Percentiles rank a stretch among this genome's conserved stretches.
These are phyloP conservation scores for Coniophora puteana DNA, from an alignment of 1,284 basidiomycete genomes.

Conservation along the genomic window DNA sequence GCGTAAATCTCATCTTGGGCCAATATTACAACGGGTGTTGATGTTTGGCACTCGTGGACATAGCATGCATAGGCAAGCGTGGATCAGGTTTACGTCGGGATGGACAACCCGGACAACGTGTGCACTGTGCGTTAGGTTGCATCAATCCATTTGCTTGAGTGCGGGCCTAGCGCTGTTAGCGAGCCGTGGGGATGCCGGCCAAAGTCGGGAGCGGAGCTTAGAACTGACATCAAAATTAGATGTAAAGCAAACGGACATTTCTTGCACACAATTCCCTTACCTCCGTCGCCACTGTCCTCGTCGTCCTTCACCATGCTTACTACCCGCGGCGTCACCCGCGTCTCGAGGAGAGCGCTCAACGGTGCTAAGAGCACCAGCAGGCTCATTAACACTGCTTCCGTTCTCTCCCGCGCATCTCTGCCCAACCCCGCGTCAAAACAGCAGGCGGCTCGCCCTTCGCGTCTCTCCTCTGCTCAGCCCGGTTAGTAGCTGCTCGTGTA, in stretches of 20 bases:
- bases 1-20: too few relatives aligned
- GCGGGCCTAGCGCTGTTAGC: too few relatives aligned
- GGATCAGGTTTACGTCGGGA: too few relatives aligned
- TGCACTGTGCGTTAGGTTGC: too few relatives aligned
- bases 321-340: slow-evolving; percentile 76
- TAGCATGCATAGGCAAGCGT: too few relatives aligned
- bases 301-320: slow-evolving; percentile 71
- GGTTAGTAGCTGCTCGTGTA: slow-evolving; percentile 37
- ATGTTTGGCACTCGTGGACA: too few relatives aligned
- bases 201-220: slow-evolving; percentile 28
- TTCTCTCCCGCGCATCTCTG: slow-evolving; percentile 40
- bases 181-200: too few relatives aligned
- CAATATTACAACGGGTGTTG: too few relatives aligned
- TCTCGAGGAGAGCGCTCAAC: slow-evolving; percentile 77
- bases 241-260: slow-evolving; percentile 26
- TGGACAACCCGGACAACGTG: neutral
- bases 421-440: slow-evolving; percentile 36
- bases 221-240: slow-evolving; percentile 21
- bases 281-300: slow-evolving; percentile 22
- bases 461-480: slow-evolving; percentile 27
- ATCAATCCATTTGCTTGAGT: too few relatives aligned
- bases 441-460: slow-evolving; percentile 31
- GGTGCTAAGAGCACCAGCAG: slow-evolving; percentile 69
- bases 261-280: slow-evolving; percentile 19
- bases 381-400: slow-evolving; percentile 71